Percentiles rank a stretch among this genome's conserved stretches.
Conservation (phyloP, 1,139 yeast species). For the Petasospora rhodanensis region DNA sequence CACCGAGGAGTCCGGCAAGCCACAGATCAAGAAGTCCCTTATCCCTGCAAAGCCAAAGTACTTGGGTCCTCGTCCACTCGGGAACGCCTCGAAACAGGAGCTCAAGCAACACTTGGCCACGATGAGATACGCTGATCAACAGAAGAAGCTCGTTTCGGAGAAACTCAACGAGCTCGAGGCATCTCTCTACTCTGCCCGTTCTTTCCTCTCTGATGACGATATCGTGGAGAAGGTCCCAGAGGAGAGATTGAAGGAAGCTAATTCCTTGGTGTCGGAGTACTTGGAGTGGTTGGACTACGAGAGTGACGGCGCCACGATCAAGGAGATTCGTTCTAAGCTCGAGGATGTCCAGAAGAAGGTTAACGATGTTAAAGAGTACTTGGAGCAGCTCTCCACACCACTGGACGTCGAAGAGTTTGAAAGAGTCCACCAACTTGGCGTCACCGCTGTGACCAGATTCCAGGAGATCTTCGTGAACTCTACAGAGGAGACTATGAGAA, state of each 20-base stretch:
- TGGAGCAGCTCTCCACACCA: conserved; percentile 32
- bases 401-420: conserved; percentile 35
- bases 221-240: conserved; percentile 33
- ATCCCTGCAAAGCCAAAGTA: conserved; percentile 32
- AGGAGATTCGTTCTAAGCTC: conserved; percentile 31
- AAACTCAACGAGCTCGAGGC: conserved; percentile 54
- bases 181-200: conserved; percentile 52
- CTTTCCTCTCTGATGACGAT: conserved; percentile 46
- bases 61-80: conserved; percentile 43
- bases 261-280: conserved; percentile 40
- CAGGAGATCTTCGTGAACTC: conserved; percentile 43
- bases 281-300: conserved; percentile 82
- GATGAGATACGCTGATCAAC: conserved; percentile 43
- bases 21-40: conserved; percentile 5
- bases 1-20: conserved; percentile 7
- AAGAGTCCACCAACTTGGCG: conserved; percentile 39
- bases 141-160: conserved; percentile 43
- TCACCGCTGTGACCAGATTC: conserved; percentile 35
- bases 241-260: conserved; percentile 34
- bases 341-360: conserved; percentile 28
- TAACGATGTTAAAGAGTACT: conserved; percentile 29
- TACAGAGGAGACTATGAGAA: conserved; percentile 39
- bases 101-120: conserved; percentile 23
- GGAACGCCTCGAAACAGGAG: conserved; percentile 35
- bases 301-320: conserved; percentile 49